Percentiles rank a stretch among this genome's conserved stretches.
phyloP scores from a whole-genome alignment of 352 stramenopile species.

The Pythium angustatum region DNA sequence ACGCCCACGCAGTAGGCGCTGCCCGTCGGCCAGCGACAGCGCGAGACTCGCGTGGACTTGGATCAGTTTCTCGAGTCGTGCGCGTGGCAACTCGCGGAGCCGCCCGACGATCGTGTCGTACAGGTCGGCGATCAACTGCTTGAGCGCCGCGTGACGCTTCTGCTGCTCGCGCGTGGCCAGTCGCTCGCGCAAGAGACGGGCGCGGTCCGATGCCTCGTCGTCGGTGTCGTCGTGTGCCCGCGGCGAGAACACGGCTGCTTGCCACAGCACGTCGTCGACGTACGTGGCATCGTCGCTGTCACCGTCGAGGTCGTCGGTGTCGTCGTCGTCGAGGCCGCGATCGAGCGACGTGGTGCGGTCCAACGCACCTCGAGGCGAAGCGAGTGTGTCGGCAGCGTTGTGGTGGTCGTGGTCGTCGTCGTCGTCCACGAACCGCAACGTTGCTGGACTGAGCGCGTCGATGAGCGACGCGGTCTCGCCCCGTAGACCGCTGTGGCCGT shows the following conservation, averaged over 20 bases:
- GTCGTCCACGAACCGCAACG: conserved; percentile 21
- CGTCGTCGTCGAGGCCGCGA: not conserved
- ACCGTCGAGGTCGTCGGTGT: conserved; percentile 2
- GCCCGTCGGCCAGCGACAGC: conserved; percentile 51
- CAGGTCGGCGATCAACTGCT: conserved; percentile 70
- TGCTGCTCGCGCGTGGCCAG: conserved; percentile 47
- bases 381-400: not conserved
- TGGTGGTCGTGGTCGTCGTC: not conserved
- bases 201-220: conserved; percentile 16
- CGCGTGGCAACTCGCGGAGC: conserved; percentile 37
- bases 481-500: not conserved
- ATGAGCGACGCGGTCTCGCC: not conserved
- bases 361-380: not conserved
- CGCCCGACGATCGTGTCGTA: conserved; percentile 67
- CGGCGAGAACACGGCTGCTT: conserved; percentile 18
- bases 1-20: conserved; percentile 15
- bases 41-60: conserved; percentile 41
- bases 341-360: not conserved
- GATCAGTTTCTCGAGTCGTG: conserved; percentile 32
- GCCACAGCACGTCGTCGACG: conserved; percentile 33
- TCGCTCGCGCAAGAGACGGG: conserved; percentile 29
- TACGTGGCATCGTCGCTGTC: conserved; percentile 20
- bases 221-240: conserved; percentile 35
- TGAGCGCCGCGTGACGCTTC: conserved; percentile 49
- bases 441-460: not conserved